Base-by-base conservation (phyloP, 495 filamentous ascomycete genomes). In the Tuber calosporum region DNA sequence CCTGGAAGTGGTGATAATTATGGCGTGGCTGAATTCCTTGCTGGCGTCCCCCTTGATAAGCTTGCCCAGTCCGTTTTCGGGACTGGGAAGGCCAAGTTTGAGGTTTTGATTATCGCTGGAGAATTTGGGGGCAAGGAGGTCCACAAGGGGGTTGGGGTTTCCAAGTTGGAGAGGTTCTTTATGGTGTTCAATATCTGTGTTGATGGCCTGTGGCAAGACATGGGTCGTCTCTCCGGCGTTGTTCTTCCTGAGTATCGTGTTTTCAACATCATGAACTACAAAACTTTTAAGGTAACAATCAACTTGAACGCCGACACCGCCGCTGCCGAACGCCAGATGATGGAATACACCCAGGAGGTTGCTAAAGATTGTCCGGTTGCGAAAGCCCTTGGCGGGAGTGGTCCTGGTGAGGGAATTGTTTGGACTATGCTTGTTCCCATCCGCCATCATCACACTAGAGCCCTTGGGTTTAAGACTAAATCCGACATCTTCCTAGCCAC, bases 241-340 rank as follows among this genome's bases (percentile, higher is more conserved):
- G 22, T 41, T 17, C 69, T 75, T 1, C 75, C 73, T 1, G 19
- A 68, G 62, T n/a, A 43, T 20, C 41, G 75, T 2, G 43, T 77
- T 30, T 77, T 69, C 42, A 77, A 77, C 22, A 77, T 77, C 8
- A 77, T 75, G 69, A 42, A 76, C 15, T 77, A 71, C 17, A 69
- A 26, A 40, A 75, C 73, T 1, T 77, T 67, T 5, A 48, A 68
- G 22, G 68, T 72, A 4, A 37, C 70, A 43, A 76, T 77, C 15
- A 34, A 75, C 9, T 13, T 77, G 7, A n/a, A 9, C 11, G 40
- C 34, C 9, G 26, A 71, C 7, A 75, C 75, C 22, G 30, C 2
- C 7, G 39, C 11, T 30, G 42, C 42, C 30, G 70, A 72, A n/a
- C 5, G 34, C 22, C 42, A 69, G 42, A 37, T 77, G 20, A 72